Evolutionary conservation across 805 yeast species (phyloP), one percentile per base, ranked within the genome.

Genomic region (Candida bentonensis): DNA sequence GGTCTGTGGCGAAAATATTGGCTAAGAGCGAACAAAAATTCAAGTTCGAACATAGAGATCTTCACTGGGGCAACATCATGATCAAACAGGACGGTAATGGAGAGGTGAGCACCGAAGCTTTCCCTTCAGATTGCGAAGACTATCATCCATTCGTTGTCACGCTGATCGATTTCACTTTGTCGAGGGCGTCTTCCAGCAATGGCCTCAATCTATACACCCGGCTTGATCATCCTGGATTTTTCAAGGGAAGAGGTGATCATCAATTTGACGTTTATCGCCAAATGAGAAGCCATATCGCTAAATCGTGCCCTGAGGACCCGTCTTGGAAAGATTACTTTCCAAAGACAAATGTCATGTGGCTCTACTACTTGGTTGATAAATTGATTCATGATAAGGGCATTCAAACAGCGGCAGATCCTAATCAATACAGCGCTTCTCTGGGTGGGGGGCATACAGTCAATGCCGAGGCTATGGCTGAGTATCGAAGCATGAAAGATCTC

Each of bases 1-100:
- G 78, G 74, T 68, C 68, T 48, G 61, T 76, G 22, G 75, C 67
- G 1, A 57, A 63, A n/a, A 58, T 67, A 3, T 58, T 81, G 22
- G 68, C 72, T 22, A 60, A 59, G 7, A 79, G 76, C 1, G 87
- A 82, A 57, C 57, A 63, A 15, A 54, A 61, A 28, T 62, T 64
- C 47, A 65, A 70, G 48, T 80, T 80, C 59, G 88, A 81, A 59
- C 89, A 82, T 53, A 66, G 89, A 41, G 84, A 81, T 57, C 59
- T 82, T 47, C 81, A 78, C 49, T 68, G 81, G 70, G 79, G 79
- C 11, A 81, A 81, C 53, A 64, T 81, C 44, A 62, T 78, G 15
- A 62, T 81, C 15, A 66, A 66, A 42, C 50, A 52, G 13, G 47
- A 53, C 4, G 58, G 33, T 13, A 41, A 34, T 2, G 40, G 34